phyloP scores from a whole-genome alignment of 2,329 filamentous ascomycete species.

The Botrytis byssoidea region DNA sequence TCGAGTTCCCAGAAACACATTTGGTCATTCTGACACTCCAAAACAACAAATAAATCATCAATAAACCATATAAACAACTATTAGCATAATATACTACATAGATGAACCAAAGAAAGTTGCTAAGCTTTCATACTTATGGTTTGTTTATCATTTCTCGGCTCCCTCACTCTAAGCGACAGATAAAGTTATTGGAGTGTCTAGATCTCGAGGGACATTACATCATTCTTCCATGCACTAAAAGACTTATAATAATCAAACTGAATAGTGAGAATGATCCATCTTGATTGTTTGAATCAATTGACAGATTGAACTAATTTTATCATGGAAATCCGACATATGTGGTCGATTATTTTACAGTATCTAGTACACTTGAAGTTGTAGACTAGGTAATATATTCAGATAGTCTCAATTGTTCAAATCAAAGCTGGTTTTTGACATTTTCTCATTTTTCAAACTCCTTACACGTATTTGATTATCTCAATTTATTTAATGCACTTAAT shows the following conservation, averaged over 20 bases:
- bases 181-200: not conserved
- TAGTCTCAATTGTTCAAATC: too few species aligned
- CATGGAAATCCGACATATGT: too few species aligned
- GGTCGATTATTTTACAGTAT: too few species aligned
- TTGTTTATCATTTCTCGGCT: not conserved
- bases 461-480: too few species aligned
- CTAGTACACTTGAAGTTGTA: too few species aligned
- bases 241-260: rapidly evolving
- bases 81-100: rapidly evolving
- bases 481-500: too few species aligned
- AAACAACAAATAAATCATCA: not conserved
- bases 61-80: rapidly evolving
- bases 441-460: too few species aligned
- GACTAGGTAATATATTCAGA: too few species aligned
- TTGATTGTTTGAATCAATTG: too few species aligned
- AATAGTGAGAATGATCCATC: too few species aligned
- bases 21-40: rapidly evolving
- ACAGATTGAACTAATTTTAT: too few species aligned
- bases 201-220: not conserved
- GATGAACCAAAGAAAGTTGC: not conserved
- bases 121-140: not conserved
- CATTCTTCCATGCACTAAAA: not conserved
- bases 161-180: not conserved
- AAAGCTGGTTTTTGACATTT: rapidly evolving
- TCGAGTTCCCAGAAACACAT: not conserved